Conservation (phyloP, 371 early-diverging fungal genomes). For the Rhizopus stolonifer region DNA sequence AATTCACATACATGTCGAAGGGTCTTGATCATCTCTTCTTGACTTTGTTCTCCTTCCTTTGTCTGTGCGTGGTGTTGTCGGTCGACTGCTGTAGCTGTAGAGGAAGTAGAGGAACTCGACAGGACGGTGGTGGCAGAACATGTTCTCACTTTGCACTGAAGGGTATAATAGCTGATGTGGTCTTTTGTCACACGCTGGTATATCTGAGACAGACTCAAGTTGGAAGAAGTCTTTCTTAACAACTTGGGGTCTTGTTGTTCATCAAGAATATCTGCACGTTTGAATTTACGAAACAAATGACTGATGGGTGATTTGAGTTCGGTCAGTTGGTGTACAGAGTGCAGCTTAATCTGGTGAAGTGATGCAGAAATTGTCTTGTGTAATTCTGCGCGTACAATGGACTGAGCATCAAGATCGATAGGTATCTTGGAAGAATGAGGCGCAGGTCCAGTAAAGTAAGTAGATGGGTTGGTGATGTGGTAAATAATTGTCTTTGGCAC, state of each 20-base stretch:
- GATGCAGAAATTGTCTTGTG: slow-evolving; percentile 28
- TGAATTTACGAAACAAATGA: slow-evolving; percentile 26
- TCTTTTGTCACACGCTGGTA: slow-evolving; percentile 43
- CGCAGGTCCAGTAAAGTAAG: slow-evolving; percentile 40
- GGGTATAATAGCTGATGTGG: slow-evolving; percentile 41
- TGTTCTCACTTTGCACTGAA: slow-evolving; percentile 26
- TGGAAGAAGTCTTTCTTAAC: slow-evolving; percentile 32
- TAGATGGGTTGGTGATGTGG: slow-evolving; percentile 43
- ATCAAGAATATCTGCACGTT: slow-evolving; percentile 11
- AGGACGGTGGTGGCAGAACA: slow-evolving; percentile 25
- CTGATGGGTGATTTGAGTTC: slow-evolving; percentile 28
- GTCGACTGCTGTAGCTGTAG: slow-evolving; percentile 19
- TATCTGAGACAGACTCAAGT: slow-evolving; percentile 36
- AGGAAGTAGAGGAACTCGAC: slow-evolving; percentile 27
- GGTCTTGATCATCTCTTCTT: slow-evolving; percentile 31
- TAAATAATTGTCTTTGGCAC: slow-evolving; percentile 44
- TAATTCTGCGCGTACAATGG: slow-evolving; percentile 29
- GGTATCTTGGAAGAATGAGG: slow-evolving; percentile 30
- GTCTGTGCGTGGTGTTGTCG: slow-evolving; percentile 11
- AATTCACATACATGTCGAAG: slow-evolving; percentile 38
- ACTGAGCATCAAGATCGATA: slow-evolving; percentile 27
- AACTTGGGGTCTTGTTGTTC: slow-evolving; percentile 9
- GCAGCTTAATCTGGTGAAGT: slow-evolving; percentile 30
- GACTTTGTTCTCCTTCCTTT: slow-evolving; percentile 25
- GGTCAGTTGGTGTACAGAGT: slow-evolving; percentile 12